These are phyloP conservation scores for Wickerhamomyces chambardii DNA, from an alignment of 805 yeast genomes.

Conservation along the genomic window DNA sequence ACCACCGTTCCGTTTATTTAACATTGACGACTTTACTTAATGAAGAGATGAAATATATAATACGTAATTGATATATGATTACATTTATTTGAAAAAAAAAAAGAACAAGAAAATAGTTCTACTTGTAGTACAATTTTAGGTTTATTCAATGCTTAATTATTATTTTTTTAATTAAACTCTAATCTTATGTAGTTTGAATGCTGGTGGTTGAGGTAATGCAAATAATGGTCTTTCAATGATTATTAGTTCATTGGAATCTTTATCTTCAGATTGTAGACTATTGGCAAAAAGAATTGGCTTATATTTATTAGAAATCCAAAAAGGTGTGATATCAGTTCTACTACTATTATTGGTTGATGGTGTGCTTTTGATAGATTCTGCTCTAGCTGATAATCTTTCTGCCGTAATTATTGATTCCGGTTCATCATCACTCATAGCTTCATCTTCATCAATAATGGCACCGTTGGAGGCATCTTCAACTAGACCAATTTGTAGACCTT, in stretches of 20 bases:
- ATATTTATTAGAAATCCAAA: constrained; percentile 72
- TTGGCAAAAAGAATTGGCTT: constrained; percentile 61
- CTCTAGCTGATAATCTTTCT: constrained; percentile 3
- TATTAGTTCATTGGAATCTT: constrained; percentile 39
- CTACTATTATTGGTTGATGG: neutral
- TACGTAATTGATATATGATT: too few species aligned
- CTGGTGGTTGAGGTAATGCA: constrained; percentile 48
- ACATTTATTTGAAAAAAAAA: too few species aligned
- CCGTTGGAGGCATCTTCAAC: constrained; percentile 23
- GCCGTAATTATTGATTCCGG: constrained; percentile 5
- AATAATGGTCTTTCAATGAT: constrained; percentile 71
- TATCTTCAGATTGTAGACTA: constrained; percentile 32
- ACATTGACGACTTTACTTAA: constrained; percentile 7
- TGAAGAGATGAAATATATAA: too few species aligned
- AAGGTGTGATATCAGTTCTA: constrained; percentile 30
- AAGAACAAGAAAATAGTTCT: too few species aligned
- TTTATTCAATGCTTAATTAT: too few species aligned
- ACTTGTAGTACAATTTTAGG: too few species aligned
- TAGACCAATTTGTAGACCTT: constrained; percentile 31
- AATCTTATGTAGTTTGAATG: constrained; percentile 54
- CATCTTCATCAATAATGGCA: constrained; percentile 18
- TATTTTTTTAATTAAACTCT: constrained; percentile 22
- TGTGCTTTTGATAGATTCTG: constrained; percentile 4
- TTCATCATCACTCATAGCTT: constrained; percentile 17
- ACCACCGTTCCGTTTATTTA: constrained; percentile 25